phyloP scores from a whole-genome alignment of 169 alveolate genomes.

The Plasmodium gonderi region DNA sequence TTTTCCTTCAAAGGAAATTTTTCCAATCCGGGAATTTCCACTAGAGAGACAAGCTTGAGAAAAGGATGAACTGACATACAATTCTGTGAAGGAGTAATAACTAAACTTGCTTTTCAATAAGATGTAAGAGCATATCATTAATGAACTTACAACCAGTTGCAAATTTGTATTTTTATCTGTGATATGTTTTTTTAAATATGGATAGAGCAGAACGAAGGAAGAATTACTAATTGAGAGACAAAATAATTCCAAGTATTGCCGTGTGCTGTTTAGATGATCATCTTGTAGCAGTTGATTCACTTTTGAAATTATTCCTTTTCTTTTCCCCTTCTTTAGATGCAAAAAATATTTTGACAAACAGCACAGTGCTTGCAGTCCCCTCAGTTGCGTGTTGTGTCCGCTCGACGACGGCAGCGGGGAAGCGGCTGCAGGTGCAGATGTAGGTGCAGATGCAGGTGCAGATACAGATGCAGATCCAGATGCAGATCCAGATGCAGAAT shows the following conservation, averaged over 20 bases:
- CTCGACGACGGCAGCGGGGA: slow-evolving; percentile 78
- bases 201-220: slow-evolving; percentile 38
- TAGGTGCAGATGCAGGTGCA: too few species aligned
- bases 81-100: slow-evolving; percentile 32
- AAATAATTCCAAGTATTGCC: slow-evolving; percentile 55
- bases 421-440: too few species aligned
- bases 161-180: background rate
- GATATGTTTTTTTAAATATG: slow-evolving; percentile 13
- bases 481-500: too few species aligned
- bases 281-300: slow-evolving; percentile 9
- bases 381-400: slow-evolving; percentile 74
- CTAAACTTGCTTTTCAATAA: slow-evolving; percentile 21
- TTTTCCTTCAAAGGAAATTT: background rate
- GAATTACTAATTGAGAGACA: slow-evolving; percentile 26
- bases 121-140: slow-evolving; percentile 21
- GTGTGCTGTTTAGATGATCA: slow-evolving; percentile 36
- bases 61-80: slow-evolving; percentile 7
- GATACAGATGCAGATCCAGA: too few species aligned
- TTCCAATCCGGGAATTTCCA: background rate
- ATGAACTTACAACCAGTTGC: slow-evolving; percentile 16
- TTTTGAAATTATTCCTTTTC: slow-evolving; percentile 16
- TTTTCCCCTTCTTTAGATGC: slow-evolving; percentile 1
- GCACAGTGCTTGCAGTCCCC: slow-evolving; percentile 76
- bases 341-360: slow-evolving; percentile 61
- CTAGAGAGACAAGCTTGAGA: background rate